phyloP scores from a whole-genome alignment of 176 grass and related monocot genomes.

The Luzula sylvatica region DNA sequence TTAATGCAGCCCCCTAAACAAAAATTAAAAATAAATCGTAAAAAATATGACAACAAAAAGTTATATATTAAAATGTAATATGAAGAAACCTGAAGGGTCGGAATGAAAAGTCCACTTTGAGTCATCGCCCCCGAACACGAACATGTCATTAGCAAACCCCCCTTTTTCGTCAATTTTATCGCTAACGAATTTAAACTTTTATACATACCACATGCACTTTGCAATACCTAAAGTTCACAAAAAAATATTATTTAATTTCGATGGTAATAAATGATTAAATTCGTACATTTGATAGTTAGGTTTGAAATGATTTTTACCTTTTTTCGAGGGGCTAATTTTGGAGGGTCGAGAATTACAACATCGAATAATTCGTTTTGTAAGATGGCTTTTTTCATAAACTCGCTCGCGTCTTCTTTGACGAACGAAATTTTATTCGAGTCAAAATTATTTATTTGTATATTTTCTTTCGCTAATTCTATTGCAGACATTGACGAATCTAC shows the following conservation, averaged over 20 bases:
- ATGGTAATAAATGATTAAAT: too few species aligned
- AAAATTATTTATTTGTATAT: constrained; percentile 64
- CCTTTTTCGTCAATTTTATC: constrained; percentile 69
- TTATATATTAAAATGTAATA: background rate
- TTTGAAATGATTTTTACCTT: constrained; percentile 40
- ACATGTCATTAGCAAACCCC: constrained; percentile 87
- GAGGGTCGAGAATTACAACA: constrained; percentile 83
- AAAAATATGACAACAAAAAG: background rate
- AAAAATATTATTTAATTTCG: too few species aligned
- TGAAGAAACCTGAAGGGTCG: constrained; percentile 50
- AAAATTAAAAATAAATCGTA: background rate
- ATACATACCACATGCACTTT: constrained; percentile 92
- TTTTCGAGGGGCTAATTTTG: constrained; percentile 83
- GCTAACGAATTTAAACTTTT: constrained; percentile 78
- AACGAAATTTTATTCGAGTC: constrained; percentile 48
- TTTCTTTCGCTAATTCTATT: constrained; percentile 79
- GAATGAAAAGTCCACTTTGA: constrained; percentile 75
- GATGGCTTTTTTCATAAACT: constrained; percentile 75
- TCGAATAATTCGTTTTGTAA: constrained; percentile 73
- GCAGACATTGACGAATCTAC: constrained; percentile 82
- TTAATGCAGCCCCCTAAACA: constrained; percentile 63
- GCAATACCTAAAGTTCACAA: constrained; percentile 53
- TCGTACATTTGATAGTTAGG: too few species aligned
- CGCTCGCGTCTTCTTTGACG: constrained; percentile 69
- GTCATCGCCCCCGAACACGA: constrained; percentile 98